Percentiles rank a stretch among this genome's conserved stretches.
Conservation (phyloP, 495 filamentous ascomycete genomes). For the Astrothelium subdiscretum region DNA sequence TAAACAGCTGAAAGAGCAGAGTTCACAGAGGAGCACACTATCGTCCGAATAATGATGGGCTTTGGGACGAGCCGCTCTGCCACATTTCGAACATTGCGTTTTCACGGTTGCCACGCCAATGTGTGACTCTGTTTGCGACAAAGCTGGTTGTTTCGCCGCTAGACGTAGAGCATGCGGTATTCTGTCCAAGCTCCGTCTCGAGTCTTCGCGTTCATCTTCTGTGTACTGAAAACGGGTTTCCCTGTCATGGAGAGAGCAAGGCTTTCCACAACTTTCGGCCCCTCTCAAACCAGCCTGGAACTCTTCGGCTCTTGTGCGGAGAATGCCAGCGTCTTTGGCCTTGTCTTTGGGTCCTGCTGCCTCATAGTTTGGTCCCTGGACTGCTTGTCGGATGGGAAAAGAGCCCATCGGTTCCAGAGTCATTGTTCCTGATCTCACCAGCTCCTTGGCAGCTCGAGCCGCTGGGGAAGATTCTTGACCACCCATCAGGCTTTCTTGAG, state of each 20-base stretch:
- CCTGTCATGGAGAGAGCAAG: neutral
- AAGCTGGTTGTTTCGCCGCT: neutral
- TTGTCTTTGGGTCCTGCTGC: neutral
- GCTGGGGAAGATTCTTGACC: neutral
- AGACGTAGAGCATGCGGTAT: neutral
- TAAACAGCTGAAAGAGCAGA: slow-evolving; percentile 20
- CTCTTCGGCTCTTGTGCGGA: neutral
- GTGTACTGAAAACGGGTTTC: neutral
- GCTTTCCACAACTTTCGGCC: neutral
- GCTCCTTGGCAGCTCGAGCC: slow-evolving; percentile 7
- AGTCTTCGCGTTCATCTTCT: neutral
- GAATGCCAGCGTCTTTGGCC: neutral
- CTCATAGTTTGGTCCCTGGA: slow-evolving; percentile 24
- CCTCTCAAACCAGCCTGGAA: neutral
- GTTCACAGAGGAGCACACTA: slow-evolving; percentile 9
- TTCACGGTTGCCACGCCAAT: slow-evolving; percentile 6
- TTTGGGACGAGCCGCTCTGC: slow-evolving; percentile 13
- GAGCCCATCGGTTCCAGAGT: slow-evolving; percentile 19
- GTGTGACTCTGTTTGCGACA: slow-evolving; percentile 7
- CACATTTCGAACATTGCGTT: slow-evolving; percentile 14
- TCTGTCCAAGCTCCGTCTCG: neutral
- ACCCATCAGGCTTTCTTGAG: neutral
- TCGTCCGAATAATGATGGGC: neutral
- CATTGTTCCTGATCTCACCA: slow-evolving; percentile 17
- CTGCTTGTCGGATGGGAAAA: slow-evolving; percentile 27